Evolutionary conservation across 2,329 filamentous ascomycete species (phyloP).

Genomic region (Knufia petricola): DNA sequence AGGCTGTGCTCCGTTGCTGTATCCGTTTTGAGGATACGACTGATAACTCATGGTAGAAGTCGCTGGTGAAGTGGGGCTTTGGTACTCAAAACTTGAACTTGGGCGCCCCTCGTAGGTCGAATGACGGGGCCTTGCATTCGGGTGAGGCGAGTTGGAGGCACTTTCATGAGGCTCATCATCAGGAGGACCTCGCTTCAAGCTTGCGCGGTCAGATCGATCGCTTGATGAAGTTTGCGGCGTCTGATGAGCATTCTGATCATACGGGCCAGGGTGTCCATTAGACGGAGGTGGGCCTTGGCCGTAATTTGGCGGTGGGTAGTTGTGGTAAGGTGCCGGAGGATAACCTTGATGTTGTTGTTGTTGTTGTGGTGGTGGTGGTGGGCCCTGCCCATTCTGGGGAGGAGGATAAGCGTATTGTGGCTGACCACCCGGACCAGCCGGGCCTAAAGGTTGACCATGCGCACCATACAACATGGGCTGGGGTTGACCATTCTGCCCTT

Average conservation of each 20-base stretch:
- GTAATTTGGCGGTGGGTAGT: not conserved
- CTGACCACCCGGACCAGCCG: slow-evolving; percentile 25
- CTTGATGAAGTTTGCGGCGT: slow-evolving; percentile 29
- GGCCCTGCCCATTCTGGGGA: slow-evolving; percentile 13
- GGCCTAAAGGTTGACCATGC: slow-evolving; percentile 40
- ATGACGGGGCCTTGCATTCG: slow-evolving; percentile 32
- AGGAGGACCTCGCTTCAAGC: slow-evolving; percentile 21
- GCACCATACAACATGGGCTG: slow-evolving; percentile 38
- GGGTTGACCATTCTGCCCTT: slow-evolving; percentile 27
- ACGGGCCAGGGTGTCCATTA: slow-evolving; percentile 15
- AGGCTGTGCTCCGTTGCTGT: slow-evolving; percentile 25
- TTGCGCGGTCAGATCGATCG: slow-evolving; percentile 37
- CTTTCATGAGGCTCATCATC: slow-evolving; percentile 24
- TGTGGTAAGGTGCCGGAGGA: slow-evolving; percentile 11
- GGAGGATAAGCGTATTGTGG: slow-evolving; percentile 32
- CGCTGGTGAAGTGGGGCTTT: slow-evolving; percentile 38
- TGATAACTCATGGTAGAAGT: slow-evolving; percentile 35
- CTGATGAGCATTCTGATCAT: slow-evolving; percentile 25
- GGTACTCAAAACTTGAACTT: slow-evolving; percentile 34
- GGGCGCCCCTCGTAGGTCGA: slow-evolving; percentile 32
- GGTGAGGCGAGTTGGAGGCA: slow-evolving; percentile 26
- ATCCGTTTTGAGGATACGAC: slow-evolving; percentile 29
- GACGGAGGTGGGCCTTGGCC: slow-evolving; percentile 18
- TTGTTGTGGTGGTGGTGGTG: no score
- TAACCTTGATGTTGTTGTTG: slow-evolving; percentile 22